These are phyloP conservation scores for Septoria petroselini DNA, from an alignment of 2,329 filamentous ascomycete species.

Conservation along the genomic window DNA sequence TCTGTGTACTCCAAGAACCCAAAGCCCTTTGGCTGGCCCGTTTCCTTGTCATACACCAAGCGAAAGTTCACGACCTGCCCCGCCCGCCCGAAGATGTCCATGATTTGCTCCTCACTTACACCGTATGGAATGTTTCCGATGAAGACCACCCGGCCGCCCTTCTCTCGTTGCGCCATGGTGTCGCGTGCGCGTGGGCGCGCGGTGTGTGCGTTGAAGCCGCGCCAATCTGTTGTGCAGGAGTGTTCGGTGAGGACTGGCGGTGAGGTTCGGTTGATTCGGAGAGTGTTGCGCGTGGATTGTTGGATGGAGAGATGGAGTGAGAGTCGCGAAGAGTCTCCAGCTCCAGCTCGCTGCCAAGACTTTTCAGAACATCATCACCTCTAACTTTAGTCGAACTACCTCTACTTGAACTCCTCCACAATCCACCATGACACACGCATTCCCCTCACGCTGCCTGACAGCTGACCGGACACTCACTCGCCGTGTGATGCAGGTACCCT, in stretches of 20 bases:
- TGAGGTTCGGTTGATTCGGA: background rate
- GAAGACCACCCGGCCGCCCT: constrained; percentile 75
- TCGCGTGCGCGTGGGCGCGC: constrained; percentile 43
- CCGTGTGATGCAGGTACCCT: constrained; percentile 10
- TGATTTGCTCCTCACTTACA: constrained; percentile 92
- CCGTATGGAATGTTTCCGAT: constrained; percentile 86
- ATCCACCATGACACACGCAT: no score
- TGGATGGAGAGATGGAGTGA: no score
- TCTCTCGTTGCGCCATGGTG: constrained; percentile 51
- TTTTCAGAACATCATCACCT: no score
- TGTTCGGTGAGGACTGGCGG: background rate
- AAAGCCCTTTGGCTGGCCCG: constrained; percentile 90
- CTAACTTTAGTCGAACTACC: no score
- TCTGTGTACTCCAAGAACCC: constrained; percentile 96
- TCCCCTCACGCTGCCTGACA: no score
- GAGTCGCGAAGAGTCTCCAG: no score
- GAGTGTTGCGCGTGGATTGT: background rate
- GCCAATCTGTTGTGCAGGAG: background rate
- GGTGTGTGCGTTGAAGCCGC: background rate
- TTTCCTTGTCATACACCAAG: constrained; percentile 92
- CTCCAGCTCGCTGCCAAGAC: no score
- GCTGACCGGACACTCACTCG: no score
- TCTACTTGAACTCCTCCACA: no score
- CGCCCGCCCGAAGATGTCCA: constrained; percentile 85
- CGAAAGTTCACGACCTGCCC: constrained; percentile 90